These are phyloP conservation scores for Pterocarpus macrocarpus DNA, from an alignment of 306 rosid genomes.

Conservation along the genomic window DNA sequence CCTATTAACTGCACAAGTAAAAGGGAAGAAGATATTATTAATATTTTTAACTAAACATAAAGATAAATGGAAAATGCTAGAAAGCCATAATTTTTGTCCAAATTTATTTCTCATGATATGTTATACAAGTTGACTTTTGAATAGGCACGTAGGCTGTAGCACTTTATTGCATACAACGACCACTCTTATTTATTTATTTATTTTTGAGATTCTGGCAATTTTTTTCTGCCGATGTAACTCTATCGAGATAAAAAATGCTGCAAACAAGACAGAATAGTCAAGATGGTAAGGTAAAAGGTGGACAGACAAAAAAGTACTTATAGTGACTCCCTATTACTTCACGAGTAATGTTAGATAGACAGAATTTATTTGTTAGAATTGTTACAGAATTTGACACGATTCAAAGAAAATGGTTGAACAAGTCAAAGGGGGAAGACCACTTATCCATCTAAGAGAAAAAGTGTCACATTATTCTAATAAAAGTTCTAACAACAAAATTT, in stretches of 20 bases:
- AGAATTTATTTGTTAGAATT: background rate
- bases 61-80: too few species aligned
- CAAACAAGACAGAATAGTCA: background rate
- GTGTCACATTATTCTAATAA: background rate
- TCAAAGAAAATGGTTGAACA: background rate
- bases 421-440: background rate
- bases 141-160: too few species aligned
- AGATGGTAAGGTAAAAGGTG: background rate
- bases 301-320: background rate
- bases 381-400: background rate
- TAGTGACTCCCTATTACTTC: background rate
- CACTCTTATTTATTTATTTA: too few species aligned
- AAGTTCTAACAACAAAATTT: background rate
- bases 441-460: background rate
- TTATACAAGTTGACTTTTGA: background rate
- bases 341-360: background rate
- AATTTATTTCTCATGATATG: background rate
- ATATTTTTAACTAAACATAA: background rate
- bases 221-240: too few species aligned
- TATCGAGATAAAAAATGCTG: background rate
- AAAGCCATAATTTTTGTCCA: too few species aligned
- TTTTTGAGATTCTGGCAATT: background rate
- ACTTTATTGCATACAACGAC: background rate
- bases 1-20: constrained; percentile 71
- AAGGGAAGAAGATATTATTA: background rate